Percentiles rank a stretch among this genome's conserved stretches.
These are phyloP conservation scores for Chimonanthus praecox DNA, from an alignment of 164 flowering plant genomes.

Conservation along the genomic window DNA sequence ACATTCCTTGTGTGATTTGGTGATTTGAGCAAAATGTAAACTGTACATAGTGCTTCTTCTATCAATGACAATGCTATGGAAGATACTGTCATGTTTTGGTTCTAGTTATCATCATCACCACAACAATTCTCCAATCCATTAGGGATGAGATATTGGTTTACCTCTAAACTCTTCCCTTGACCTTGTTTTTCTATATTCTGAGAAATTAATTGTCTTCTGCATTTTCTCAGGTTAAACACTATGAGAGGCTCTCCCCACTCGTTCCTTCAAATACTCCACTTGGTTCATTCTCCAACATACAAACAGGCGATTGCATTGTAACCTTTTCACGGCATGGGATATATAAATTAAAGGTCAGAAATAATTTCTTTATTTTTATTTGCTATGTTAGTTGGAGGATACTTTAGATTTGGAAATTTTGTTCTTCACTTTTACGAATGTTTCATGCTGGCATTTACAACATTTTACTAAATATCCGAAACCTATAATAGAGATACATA, in stretches of 20 bases:
- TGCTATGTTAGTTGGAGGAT: not conserved
- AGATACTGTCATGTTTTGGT: not conserved
- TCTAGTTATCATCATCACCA: not conserved
- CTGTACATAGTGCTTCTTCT: too few species aligned
- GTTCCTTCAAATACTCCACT: constrained; percentile 64
- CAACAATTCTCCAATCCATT: too few species aligned
- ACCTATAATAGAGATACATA: too few species aligned
- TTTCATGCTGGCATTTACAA: not conserved
- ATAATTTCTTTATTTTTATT: not conserved
- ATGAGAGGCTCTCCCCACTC: constrained; percentile 86
- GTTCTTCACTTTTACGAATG: not conserved
- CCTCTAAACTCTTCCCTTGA: not conserved
- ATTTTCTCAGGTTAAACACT: constrained; percentile 51
- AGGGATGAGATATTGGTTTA: too few species aligned
- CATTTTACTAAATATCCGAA: too few species aligned
- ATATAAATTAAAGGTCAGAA: constrained; percentile 57
- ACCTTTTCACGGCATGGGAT: constrained; percentile 75
- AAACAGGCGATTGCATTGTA: constrained; percentile 84
- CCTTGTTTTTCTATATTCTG: not conserved
- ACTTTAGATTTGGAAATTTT: not conserved
- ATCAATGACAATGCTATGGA: not conserved
- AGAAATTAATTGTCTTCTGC: not conserved
- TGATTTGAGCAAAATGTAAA: too few species aligned
- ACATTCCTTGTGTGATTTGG: too few species aligned
- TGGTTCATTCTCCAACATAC: constrained; percentile 55